Evolutionary conservation across 345 rosid species (phyloP), one percentile per base, ranked within the genome.

Genomic region (Camelina laxa): DNA sequence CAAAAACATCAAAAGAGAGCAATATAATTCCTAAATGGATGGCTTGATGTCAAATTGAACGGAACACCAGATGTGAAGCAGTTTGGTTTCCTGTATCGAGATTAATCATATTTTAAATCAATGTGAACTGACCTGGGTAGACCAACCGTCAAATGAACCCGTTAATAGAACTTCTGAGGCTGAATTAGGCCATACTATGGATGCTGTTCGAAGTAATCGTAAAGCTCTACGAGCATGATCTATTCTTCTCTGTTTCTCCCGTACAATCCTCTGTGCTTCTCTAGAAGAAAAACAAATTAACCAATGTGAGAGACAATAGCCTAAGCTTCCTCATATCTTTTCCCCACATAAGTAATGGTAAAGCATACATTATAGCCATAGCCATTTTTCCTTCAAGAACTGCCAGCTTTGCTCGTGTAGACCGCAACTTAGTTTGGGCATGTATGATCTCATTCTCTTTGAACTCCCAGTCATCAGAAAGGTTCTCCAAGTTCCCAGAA

Each of bases 101-200:
- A 50, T 41, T 41, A 39, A 9, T n/a, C n/a, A 51, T 33, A 16
- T 38, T 55, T 14, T 17, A 6, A 10, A 30, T 17, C 8, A 3
- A 42, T 33, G 15, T 44, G 60, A 71, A 71, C 91, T 64, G 69
- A 92, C 99, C 97, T 92, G 83, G 33, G 94, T 79, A 17, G 87
- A 74, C 99, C 99, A 95, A 44, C 99, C 96, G 50, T 95, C 99
- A 80, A 86, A 95, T 10, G 99, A 92, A 66, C 99, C 98, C 38
- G 88, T 82, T 47, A 95, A 69, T 58, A 92, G 82, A 75, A 95
- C 97, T 81, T 87, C 98, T 36, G 89, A 78, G 64, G 97, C 98
- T 36, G 86, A 78, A 84, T 85, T 90, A 70, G 93, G 93, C 97
- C 97, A 95, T 58, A 88, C 87, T 76, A 95, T 79, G 80, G 84